These are phyloP conservation scores for Moesziomyces antarcticus DNA, from an alignment of 1,284 basidiomycete genomes.

Conservation along the genomic window DNA sequence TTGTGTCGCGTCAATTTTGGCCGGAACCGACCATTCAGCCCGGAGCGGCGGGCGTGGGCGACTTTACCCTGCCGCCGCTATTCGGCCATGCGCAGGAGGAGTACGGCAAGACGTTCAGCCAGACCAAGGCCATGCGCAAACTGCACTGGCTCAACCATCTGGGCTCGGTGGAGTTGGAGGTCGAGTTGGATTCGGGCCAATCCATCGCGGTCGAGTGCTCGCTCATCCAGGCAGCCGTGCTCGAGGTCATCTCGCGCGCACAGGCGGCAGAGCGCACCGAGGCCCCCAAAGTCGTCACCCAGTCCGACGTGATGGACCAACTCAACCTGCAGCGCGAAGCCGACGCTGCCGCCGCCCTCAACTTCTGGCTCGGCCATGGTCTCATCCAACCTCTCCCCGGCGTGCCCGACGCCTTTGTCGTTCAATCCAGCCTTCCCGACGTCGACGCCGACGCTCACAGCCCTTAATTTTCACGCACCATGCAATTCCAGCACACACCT, in stretches of 20 bases:
- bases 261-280: constrained; percentile 5
- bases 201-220: constrained; percentile 35
- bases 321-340: constrained; percentile 44
- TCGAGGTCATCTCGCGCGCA: constrained; percentile 33
- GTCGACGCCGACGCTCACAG: constrained; percentile 7
- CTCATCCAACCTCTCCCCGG: constrained; percentile 19
- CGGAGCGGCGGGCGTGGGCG: constrained; percentile 11
- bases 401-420: constrained; percentile 32
- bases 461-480: constrained; percentile 4
- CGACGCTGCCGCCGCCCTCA: constrained; percentile 35
- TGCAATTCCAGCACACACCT: background rate
- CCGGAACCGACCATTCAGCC: constrained; percentile 44
- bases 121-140: constrained; percentile 44
- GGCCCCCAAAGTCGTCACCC: constrained; percentile 21
- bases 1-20: constrained; percentile 65
- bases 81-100: constrained; percentile 47
- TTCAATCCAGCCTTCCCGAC: constrained; percentile 13
- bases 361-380: constrained; percentile 28
- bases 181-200: constrained; percentile 52
- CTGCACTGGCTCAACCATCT: constrained; percentile 58
- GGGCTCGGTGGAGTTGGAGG: constrained; percentile 53
- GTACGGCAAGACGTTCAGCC: constrained; percentile 32
- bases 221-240: constrained; percentile 32
- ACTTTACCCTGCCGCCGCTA: constrained; percentile 53
- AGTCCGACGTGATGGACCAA: constrained; percentile 40